Base-by-base conservation (phyloP, 352 stramenopile species). In the Globisporangium apiculatum region DNA sequence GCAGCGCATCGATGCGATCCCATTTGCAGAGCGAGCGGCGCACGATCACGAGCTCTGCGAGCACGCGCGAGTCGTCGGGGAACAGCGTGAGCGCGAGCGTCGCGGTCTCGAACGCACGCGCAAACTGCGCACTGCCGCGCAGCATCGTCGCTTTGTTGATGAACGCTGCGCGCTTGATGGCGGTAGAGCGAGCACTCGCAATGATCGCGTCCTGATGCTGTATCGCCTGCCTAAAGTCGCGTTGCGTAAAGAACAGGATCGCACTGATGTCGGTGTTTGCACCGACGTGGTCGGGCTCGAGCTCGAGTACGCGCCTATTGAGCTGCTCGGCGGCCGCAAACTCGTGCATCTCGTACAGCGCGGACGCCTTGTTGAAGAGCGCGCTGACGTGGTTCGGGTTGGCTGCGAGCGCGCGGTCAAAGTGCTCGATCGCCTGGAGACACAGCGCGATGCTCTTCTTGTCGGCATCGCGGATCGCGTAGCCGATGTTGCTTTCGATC, bases 61-160 rank as follows among this genome's bases (percentile, higher is more conserved):
- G 45, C 3, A 72, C 69, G 11, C 79, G 65, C 0, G 71, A 37
- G n/a, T 80, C 55, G 4, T 68, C 48, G 0, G 79, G 63, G 4
- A 5, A 18, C 8, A 64, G 52, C n/a, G 46, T 15, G 7, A 50
- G 43, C 17, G 63, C 57, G 0, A 87, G 45, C 11, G 51, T 48
- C 6, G 90, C 45, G 11, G 75, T 79, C 15, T 77, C 55, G 1
- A 94, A 55, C 7, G 86, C 82, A 0, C 66, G 58, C 9, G 66
- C 51, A 1, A 79, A 54, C 11, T 67, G 48, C 1, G 73, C 74
- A 2, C 57, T 60, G 41, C 86, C 75, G 17, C 79, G 84, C 12
- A 91, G 61, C 49, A 91, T 91, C 8, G 83, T 60, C 0, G 71
- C 85, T 58, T 90, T 93, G 66, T 95, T 95, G 67, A 83, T 69